Evolutionary conservation across 208 protist species (phyloP), one percentile per base, ranked within the genome.

Genomic region (Leishmania gerbilli): DNA sequence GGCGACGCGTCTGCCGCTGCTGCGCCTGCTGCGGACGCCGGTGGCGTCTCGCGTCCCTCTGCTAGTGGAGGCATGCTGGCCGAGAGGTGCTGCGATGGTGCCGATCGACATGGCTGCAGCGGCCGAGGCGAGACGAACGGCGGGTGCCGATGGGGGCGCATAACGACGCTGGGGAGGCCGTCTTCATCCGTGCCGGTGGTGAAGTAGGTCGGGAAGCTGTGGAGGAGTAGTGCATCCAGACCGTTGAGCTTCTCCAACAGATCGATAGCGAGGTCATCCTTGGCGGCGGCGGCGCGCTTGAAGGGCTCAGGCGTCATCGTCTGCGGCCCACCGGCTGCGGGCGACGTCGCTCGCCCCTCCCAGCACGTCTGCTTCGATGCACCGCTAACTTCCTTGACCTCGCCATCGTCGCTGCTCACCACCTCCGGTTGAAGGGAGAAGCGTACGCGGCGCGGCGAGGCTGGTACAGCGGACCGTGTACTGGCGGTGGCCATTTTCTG

Each of bases 181-280:
- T 86, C 80, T 13, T 51, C 64, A 55, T 87, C 87, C 0, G 34
- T 77, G 78, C 85, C 82, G 31, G 75, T 77, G 49, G 74, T 72
- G 56, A 89, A 89, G 79, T 85, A 89, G 11, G 79, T 31, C 1
- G 88, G 88, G 47, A 90, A 87, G 45, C 79, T 75, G 62, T 69
- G 56, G 47, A 89, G 72, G 31, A 92, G 79, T 37, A 87, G 65
- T 24, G 83, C 86, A 72, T 92, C 88, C 15, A 92, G 80, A 1
- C 51, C 74, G 75, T 84, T 85, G 6, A 92, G 84, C 79, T 82
- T 81, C 40, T 89, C 83, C 58, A 89, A 60, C 40, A 92, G 68
- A 15, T 71, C 74, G 17, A 55, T 34, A 6, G 76, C 64, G 3
- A 76, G 67, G 31, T 42, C 17, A 37, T 72, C 76, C 24, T 68